These are phyloP conservation scores for Fusarium sp. DNA, from an alignment of 2,329 filamentous ascomycete genomes.

Conservation along the genomic window DNA sequence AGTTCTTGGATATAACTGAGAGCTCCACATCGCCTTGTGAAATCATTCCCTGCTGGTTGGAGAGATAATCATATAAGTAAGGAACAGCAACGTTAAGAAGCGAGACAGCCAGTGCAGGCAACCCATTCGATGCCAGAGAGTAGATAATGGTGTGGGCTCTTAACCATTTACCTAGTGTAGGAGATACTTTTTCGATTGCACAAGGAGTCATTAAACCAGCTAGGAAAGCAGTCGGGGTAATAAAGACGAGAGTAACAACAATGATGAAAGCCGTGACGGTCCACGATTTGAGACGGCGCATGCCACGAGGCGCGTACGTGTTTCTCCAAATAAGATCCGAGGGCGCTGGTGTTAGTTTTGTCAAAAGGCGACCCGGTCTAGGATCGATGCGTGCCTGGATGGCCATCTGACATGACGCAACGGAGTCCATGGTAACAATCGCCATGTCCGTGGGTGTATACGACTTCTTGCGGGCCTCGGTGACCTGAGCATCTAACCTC, in stretches of 20 bases:
- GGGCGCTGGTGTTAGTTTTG: conserved; percentile 87
- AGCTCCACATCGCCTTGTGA: conserved; percentile 95
- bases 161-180: conserved; percentile 74
- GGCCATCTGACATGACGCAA: conserved; percentile 92
- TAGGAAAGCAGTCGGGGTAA: conserved; percentile 81
- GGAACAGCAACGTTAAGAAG: conserved; percentile 90
- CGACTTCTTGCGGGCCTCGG: conserved; percentile 74
- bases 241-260: conserved; percentile 87
- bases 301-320: conserved; percentile 81
- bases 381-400: conserved; percentile 95
- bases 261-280: conserved; percentile 84
- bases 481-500: conserved; percentile 79
- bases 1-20: conserved; percentile 97
- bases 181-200: conserved; percentile 79
- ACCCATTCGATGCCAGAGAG: conserved; percentile 84
- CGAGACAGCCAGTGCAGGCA: conserved; percentile 87
- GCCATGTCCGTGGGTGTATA: conserved; percentile 85
- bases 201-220: conserved; percentile 84
- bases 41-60: conserved; percentile 92
- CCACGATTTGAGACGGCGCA: conserved; percentile 84
- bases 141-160: conserved; percentile 74
- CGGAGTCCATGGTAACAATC: conserved; percentile 97
- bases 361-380: conserved; percentile 84
- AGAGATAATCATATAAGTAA: conserved; percentile 93
- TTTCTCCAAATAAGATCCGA: conserved; percentile 96